phyloP scores from a whole-genome alignment of 352 stramenopile genomes.

The Globisporangium parvum region DNA sequence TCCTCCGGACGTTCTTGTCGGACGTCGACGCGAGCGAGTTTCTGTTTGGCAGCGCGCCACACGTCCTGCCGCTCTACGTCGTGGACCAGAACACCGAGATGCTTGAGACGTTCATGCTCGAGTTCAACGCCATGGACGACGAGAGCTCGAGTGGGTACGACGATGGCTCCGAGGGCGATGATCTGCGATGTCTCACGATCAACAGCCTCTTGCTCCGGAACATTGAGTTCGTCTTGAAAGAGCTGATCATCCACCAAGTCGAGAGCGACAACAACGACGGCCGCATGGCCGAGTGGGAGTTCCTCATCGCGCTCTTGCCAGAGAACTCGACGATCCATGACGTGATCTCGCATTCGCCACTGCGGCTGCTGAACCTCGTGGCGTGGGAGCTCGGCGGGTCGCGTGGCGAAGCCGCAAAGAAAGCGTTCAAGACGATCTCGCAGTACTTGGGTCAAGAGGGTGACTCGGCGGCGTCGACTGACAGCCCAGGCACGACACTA shows the following conservation, averaged over 20 bases:
- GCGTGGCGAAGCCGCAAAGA: constrained; percentile 41
- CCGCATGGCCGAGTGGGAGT: constrained; percentile 56
- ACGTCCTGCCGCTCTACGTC: constrained; percentile 58
- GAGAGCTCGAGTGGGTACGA: constrained; percentile 18
- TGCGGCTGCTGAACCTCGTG: constrained; percentile 54
- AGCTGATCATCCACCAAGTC: constrained; percentile 61
- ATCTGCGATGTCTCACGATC: constrained; percentile 22
- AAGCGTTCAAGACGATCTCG: constrained; percentile 49
- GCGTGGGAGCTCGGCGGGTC: constrained; percentile 62
- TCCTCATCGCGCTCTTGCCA: constrained; percentile 60
- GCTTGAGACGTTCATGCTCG: constrained; percentile 34
- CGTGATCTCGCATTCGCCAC: constrained; percentile 41
- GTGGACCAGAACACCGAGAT: constrained; percentile 51
- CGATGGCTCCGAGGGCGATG: constrained; percentile 16
- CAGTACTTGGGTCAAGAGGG: constrained; percentile 34
- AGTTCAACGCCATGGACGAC: constrained; percentile 23
- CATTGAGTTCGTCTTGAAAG: constrained; percentile 50
- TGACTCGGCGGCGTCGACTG: constrained; percentile 12
- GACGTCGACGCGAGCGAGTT: constrained; percentile 38
- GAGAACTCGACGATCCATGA: constrained; percentile 55
- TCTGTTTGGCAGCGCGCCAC: constrained; percentile 36
- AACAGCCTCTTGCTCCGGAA: constrained; percentile 37
- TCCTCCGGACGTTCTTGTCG: constrained; percentile 53
- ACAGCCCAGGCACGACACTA: constrained; percentile 12
- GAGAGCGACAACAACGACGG: constrained; percentile 42